Base-by-base conservation (phyloP, 2,329 filamentous ascomycete species). In the Colletotrichum truncatum region DNA sequence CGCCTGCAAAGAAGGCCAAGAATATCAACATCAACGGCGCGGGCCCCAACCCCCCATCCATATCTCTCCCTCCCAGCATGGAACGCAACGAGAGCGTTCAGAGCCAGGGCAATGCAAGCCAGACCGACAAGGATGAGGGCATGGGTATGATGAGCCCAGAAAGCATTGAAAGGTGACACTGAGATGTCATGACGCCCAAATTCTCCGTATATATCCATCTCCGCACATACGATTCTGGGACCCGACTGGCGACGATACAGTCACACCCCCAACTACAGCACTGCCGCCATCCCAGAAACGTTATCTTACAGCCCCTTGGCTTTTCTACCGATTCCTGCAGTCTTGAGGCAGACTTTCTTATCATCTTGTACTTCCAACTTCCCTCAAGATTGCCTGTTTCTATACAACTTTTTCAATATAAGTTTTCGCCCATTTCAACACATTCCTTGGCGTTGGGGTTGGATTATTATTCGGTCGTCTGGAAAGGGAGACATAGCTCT, bases 101-200 rank as follows among this genome's bases (percentile, higher is more conserved):
- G 73, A 87, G 84, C 67, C 81, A 85, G 71, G 84, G 81, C n/a
- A 83, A 82, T 57, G 80, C 88, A 71, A 90, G 85, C 67, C 88
- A 89, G 74, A 90, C 87, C 60, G 90, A 90, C 70, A 90, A 91
- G 73, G 89, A 89, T 61, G 88, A 88, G 55, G 86, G 84, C 16
- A 88, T 89, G 30, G 91, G 91, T 18, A 93, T 95, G 88, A 93
- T 95, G 84, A 96, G 92, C 74, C 93, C 93, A 4, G 90, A 95
- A 79, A 94, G 92, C 76, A 88, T 93, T 69, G 85, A 86, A 53
- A 67, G 65, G 55, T 68, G 66, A 67, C 12, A 11, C 26, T n/a
- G 36, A n/a, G n/a, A 32, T 57, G 12, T 46, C 38, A 28, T 25
- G 23, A 32, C n/a, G n/a, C 38, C 14, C 14, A 32, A 21, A 21